phyloP scores from a whole-genome alignment of 1,284 basidiomycete genomes.

The Trichosporon inkin region DNA sequence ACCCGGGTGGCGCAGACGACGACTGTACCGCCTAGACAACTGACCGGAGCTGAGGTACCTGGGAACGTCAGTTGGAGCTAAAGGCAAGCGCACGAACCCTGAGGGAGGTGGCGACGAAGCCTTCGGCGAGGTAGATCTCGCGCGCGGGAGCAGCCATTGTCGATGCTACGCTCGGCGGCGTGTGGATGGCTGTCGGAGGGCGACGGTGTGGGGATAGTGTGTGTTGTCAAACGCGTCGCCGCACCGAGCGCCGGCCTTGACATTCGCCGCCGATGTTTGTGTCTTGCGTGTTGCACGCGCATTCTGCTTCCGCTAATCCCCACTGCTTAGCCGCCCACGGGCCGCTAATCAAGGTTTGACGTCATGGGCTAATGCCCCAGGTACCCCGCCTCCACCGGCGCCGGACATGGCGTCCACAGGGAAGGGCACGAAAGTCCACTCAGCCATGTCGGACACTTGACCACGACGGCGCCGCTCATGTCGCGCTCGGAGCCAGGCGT shows the following conservation, averaged over 20 bases:
- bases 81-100: slow-evolving; percentile 46
- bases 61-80: slow-evolving; percentile 3
- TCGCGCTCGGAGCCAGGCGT: slow-evolving; percentile 10
- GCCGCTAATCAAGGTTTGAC: neutral
- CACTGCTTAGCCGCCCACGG: neutral
- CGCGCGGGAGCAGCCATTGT: slow-evolving; percentile 41
- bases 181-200: slow-evolving; percentile 1
- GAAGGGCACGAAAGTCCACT: neutral
- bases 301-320: slow-evolving; percentile 8
- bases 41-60: slow-evolving; percentile 50
- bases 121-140: slow-evolving; percentile 66
- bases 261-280: slow-evolving; percentile 6
- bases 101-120: slow-evolving; percentile 73
- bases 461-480: neutral
- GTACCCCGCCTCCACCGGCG: neutral
- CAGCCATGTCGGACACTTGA: too few relatives aligned
- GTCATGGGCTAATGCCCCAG: neutral
- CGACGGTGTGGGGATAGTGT: neutral
- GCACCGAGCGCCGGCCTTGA: neutral
- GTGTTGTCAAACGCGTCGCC: neutral
- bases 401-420: slow-evolving; percentile 1
- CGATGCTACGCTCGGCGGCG: neutral
- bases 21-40: neutral
- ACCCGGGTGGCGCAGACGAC: neutral
- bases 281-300: slow-evolving; percentile 3